Percentiles rank a stretch among this genome's conserved stretches.
Conservation (phyloP, 257 asterid species). For the Apocynum venetum region DNA sequence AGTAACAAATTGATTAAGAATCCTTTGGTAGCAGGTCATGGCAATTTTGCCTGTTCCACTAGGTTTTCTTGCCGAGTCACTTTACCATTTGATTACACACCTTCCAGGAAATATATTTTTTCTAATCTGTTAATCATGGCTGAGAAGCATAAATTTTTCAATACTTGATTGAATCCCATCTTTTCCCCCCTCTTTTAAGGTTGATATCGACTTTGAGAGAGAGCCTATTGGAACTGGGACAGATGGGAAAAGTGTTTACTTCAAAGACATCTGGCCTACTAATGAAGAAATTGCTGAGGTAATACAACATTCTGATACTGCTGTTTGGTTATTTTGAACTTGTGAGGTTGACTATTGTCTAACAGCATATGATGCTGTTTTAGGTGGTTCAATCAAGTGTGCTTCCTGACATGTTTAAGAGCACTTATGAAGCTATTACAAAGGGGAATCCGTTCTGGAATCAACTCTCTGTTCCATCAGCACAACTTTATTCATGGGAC, state of each 20-base stretch:
- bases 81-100: background rate
- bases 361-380: conserved; percentile 9
- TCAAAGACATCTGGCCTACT: conserved; percentile 85
- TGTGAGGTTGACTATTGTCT: background rate
- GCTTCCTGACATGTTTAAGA: conserved; percentile 91
- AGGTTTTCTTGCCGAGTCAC: background rate
- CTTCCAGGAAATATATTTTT: background rate
- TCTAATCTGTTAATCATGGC: background rate
- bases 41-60: background rate
- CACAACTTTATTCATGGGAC: conserved; percentile 84
- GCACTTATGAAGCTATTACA: conserved; percentile 87
- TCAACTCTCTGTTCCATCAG: conserved; percentile 61
- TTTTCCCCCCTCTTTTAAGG: conserved; percentile 31
- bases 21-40: background rate
- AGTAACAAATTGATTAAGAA: background rate
- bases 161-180: background rate
- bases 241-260: conserved; percentile 70
- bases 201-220: conserved; percentile 83
- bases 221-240: conserved; percentile 90
- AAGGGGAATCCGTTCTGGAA: conserved; percentile 84
- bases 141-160: background rate
- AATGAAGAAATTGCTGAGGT: conserved; percentile 89
- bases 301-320: conserved; percentile 1
- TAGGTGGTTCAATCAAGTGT: conserved; percentile 93
- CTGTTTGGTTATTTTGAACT: conserved; percentile 3